Evolutionary conservation across 2,329 filamentous ascomycete species (phyloP).

Genomic region (Apiospora koreana): DNA sequence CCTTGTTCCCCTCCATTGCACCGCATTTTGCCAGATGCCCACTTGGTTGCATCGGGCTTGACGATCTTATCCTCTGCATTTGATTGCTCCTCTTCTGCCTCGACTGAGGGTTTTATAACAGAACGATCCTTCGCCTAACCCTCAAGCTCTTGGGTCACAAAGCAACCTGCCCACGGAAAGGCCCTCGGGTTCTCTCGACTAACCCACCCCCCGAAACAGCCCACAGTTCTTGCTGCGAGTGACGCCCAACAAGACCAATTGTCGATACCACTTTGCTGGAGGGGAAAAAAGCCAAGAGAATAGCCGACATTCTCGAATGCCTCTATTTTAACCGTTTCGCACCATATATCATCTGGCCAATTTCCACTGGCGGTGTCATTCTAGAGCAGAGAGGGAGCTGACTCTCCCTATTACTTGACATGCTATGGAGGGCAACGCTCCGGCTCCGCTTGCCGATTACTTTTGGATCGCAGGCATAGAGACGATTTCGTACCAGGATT

Average conservation of each 20-base stretch:
- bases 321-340: background rate
- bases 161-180: background rate
- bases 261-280: background rate
- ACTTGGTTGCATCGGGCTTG: constrained; percentile 13
- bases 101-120: background rate
- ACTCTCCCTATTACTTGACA: constrained; percentile 23
- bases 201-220: background rate
- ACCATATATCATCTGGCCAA: background rate
- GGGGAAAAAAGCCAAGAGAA: background rate
- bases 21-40: constrained; percentile 8
- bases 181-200: background rate
- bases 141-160: background rate
- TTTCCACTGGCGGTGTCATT: constrained; percentile 15
- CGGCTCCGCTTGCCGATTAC: constrained; percentile 70
- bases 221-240: background rate
- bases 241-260: background rate
- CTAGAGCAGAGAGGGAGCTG: constrained; percentile 13
- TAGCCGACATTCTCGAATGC: background rate
- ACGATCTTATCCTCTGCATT: constrained; percentile 11
- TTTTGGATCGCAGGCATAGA: constrained; percentile 77
- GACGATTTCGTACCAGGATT: constrained; percentile 64
- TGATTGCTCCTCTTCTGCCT: constrained; percentile 7
- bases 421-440: constrained; percentile 64
- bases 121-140: background rate
- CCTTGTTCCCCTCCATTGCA: background rate